Evolutionary conservation across 441 rosid species (phyloP).

Genomic region (Aquilaria agallochum): DNA sequence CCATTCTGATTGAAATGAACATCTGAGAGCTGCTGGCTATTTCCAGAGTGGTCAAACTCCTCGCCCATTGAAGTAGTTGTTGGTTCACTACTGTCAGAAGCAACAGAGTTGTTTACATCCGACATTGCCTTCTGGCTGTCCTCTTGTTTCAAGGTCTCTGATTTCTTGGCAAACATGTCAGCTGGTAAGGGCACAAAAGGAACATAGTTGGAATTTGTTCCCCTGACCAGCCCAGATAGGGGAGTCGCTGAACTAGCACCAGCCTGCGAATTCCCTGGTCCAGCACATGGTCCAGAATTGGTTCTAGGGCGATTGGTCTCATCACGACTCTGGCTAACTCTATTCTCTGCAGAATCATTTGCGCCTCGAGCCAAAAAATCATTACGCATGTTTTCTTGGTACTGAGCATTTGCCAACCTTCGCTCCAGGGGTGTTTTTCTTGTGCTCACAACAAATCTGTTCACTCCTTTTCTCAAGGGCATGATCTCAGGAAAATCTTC

Average conservation of each 20-base stretch:
- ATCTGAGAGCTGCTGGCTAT: slow-evolving; percentile 15
- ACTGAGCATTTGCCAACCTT: slow-evolving; percentile 49
- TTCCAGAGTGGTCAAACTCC: slow-evolving; percentile 13
- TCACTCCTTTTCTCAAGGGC: slow-evolving; percentile 93
- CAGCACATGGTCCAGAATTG: slow-evolving; percentile 18
- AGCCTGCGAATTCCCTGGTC: slow-evolving; percentile 14
- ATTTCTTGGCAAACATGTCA: slow-evolving; percentile 67
- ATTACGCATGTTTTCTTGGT: slow-evolving; percentile 22
- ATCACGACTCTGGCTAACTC: slow-evolving; percentile 30
- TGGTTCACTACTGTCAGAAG: slow-evolving; percentile 19
- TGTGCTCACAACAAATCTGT: slow-evolving; percentile 83
- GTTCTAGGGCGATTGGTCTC: slow-evolving; percentile 38
- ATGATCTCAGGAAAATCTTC: slow-evolving; percentile 89
- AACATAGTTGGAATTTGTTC: slow-evolving; percentile 33
- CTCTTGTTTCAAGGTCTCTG: slow-evolving; percentile 24
- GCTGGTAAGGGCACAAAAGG: slow-evolving; percentile 84
- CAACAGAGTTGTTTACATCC: slow-evolving; percentile 14
- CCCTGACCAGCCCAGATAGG: slow-evolving; percentile 29
- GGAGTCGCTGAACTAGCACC: slow-evolving; percentile 18
- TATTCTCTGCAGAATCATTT: slow-evolving; percentile 13
- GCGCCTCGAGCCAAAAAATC: slow-evolving; percentile 17
- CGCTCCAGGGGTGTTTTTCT: slow-evolving; percentile 88
- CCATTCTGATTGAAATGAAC: slow-evolving; percentile 16
- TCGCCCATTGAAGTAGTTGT: slow-evolving; percentile 12
- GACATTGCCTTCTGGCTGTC: slow-evolving; percentile 22